Percentiles rank a stretch among this genome's conserved stretches.
These are phyloP conservation scores for Teunomyces gatunensis DNA, from an alignment of 805 yeast species.

Conservation along the genomic window DNA sequence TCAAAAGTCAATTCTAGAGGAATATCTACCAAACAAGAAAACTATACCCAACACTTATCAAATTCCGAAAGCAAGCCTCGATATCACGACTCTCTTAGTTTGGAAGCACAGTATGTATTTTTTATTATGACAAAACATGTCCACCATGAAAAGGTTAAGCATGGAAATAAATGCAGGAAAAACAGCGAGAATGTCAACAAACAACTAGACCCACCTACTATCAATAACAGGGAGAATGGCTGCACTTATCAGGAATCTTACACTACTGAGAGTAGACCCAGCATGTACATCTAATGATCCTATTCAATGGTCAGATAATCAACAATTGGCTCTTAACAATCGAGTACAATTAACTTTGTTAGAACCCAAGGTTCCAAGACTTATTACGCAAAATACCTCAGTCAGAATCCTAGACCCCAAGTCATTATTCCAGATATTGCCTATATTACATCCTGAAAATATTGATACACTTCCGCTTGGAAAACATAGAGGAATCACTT, in stretches of 20 bases:
- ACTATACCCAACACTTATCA: no score
- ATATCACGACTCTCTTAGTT: not conserved
- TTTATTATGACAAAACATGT: not conserved
- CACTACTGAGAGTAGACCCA: constrained; percentile 7
- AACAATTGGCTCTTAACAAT: constrained; percentile 35
- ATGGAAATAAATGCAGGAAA: not conserved
- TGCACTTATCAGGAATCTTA: constrained; percentile 4
- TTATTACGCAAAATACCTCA: constrained; percentile 12
- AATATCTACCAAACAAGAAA: no score
- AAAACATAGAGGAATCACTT: constrained; percentile 22
- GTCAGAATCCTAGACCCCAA: constrained; percentile 18
- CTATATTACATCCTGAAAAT: constrained; percentile 26
- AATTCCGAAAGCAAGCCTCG: no score
- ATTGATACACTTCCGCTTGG: constrained; percentile 28
- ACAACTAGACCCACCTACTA: not conserved
- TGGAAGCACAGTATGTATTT: not conserved
- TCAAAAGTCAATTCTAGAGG: no score
- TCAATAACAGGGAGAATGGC: not conserved
- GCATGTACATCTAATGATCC: constrained; percentile 18
- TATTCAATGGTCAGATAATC: constrained; percentile 33
- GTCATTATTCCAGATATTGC: constrained; percentile 23
- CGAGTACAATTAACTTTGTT: constrained; percentile 31
- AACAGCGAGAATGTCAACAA: not conserved
- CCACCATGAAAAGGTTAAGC: not conserved
- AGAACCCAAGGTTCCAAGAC: constrained; percentile 39